Percentiles rank a stretch among this genome's conserved stretches.
phyloP scores from a whole-genome alignment of 148 eudicot species.

The Chenopodium formosanum region DNA sequence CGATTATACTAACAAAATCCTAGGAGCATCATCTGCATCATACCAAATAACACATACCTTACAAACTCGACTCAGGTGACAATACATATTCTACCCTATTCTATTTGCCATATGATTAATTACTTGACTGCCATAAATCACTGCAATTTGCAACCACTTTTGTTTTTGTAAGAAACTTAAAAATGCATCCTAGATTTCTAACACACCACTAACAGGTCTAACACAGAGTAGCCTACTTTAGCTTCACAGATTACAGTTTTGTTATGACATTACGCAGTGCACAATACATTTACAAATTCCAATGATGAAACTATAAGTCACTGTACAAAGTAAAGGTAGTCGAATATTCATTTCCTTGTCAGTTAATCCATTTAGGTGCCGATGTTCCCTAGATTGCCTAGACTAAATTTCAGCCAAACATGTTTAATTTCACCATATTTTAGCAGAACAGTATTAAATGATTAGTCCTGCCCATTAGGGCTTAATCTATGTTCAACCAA shows the following conservation, averaged over 20 bases:
- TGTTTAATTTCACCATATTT: background rate
- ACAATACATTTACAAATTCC: background rate
- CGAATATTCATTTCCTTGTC: background rate
- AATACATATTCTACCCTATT: background rate
- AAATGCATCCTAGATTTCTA: background rate
- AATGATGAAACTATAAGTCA: background rate
- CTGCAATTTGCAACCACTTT: background rate
- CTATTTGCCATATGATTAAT: background rate
- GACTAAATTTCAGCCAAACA: background rate
- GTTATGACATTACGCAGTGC: background rate
- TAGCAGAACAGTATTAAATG: background rate
- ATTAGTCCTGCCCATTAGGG: background rate
- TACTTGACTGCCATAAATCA: background rate
- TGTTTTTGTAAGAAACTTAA: background rate
- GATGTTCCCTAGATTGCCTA: background rate
- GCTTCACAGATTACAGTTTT: background rate
- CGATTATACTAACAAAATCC: background rate
- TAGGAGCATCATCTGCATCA: background rate
- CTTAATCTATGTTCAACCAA: too few species aligned
- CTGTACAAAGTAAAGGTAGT: background rate
- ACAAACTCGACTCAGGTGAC: too few species aligned
- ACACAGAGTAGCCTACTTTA: background rate
- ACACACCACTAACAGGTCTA: too few species aligned
- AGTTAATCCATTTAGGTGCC: background rate
- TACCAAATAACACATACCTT: background rate